A percentile compares a stretch with the other conserved stretches of the same genome.
Evolutionary conservation across 106 monocot species (phyloP).

Genomic region (Gastrodia elata): DNA sequence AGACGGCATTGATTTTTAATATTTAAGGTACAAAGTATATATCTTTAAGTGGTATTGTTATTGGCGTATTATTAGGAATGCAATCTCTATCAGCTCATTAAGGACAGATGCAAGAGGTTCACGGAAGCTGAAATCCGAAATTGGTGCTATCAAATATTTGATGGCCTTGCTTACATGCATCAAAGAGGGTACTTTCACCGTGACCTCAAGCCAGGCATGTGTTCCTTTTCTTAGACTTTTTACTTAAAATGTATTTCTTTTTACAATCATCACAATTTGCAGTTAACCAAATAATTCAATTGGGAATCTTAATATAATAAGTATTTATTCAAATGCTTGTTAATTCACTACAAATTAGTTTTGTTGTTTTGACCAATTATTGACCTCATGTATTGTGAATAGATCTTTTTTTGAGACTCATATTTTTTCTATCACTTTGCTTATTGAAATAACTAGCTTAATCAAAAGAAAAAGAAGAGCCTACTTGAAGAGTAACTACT

Average conservation of each 20-base stretch:
- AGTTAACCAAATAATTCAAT: background rate
- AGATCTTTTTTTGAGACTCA: background rate
- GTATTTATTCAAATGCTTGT: background rate
- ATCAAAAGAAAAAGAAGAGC: too few species aligned
- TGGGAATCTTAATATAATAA: background rate
- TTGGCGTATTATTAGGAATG: constrained; percentile 51
- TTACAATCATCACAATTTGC: background rate
- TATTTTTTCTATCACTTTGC: background rate
- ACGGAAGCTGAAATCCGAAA: constrained; percentile 66
- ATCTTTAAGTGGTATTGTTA: constrained; percentile 1
- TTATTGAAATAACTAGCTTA: background rate
- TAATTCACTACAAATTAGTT: background rate
- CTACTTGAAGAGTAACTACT: too few species aligned
- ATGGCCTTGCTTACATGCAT: constrained; percentile 90
- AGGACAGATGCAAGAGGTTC: constrained; percentile 55
- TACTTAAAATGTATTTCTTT: background rate
- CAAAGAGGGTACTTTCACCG: constrained; percentile 87
- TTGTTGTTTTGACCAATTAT: background rate
- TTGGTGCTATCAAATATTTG: constrained; percentile 97
- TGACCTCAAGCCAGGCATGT: constrained; percentile 90
- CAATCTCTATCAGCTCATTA: constrained; percentile 95
- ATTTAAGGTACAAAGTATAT: background rate
- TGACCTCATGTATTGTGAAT: background rate
- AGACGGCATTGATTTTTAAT: background rate
- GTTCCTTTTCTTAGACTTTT: background rate